These are phyloP conservation scores for Phytophthora vignae DNA, from an alignment of 352 stramenopile species.

Conservation along the genomic window DNA sequence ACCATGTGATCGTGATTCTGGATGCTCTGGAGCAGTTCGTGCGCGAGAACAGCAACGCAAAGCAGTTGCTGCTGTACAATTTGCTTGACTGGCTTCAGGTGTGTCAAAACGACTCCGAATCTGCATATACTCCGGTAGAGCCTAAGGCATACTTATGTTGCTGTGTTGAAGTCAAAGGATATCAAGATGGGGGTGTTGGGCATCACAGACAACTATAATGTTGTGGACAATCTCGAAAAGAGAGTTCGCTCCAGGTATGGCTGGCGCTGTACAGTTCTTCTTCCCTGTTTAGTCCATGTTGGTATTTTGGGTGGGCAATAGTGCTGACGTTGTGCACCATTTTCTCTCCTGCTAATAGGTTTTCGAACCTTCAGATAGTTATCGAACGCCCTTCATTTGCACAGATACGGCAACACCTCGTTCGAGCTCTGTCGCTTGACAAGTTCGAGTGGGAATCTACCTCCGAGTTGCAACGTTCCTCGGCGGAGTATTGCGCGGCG, in stretches of 20 bases:
- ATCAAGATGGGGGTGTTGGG: conserved; percentile 86
- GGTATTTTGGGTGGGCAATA: background rate
- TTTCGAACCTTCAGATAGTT: conserved; percentile 86
- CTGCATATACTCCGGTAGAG: background rate
- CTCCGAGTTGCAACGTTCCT: conserved; percentile 21
- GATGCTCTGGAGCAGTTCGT: conserved; percentile 85
- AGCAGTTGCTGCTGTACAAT: conserved; percentile 88
- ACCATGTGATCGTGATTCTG: conserved; percentile 77
- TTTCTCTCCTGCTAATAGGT: conserved; percentile 41
- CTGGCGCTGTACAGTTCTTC: background rate
- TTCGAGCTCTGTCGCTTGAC: conserved; percentile 47
- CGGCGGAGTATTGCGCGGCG: conserved; percentile 35
- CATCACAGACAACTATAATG: conserved; percentile 82
- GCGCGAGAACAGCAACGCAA: conserved; percentile 60
- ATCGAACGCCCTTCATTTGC: conserved; percentile 66
- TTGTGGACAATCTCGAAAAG: conserved; percentile 85
- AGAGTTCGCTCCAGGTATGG: conserved; percentile 77
- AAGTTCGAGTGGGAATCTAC: conserved; percentile 40
- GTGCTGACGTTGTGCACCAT: background rate
- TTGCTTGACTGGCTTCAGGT: conserved; percentile 87
- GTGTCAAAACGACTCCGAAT: background rate
- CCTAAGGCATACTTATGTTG: background rate
- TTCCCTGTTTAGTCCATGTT: background rate
- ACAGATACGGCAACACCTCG: conserved; percentile 57
- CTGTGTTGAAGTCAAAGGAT: conserved; percentile 59